Evolutionary conservation across 148 eudicot genomes (phyloP), one percentile per base, ranked within the genome.

Genomic region (Cornus kousa): DNA sequence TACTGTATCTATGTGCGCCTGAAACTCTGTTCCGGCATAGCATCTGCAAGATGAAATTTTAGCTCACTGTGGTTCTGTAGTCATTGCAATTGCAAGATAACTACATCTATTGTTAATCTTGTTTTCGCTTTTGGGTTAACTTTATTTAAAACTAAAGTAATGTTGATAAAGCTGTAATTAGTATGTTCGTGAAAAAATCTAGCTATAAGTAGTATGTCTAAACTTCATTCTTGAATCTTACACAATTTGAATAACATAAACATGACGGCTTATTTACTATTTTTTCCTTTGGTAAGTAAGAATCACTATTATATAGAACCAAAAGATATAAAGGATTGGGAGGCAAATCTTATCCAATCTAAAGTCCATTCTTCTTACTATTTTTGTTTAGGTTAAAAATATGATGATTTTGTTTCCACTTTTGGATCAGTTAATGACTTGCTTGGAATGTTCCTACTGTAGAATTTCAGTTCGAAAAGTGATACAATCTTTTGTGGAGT

Each of bases 401-500:
- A 24, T 19, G 35, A 28, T 28, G 35, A 69, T 75, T 22, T 20
- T 48, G 14, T 53, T 71, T 22, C 10, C 53, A 50, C 31, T 75
- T 69, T 73, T 77, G 72, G 80, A 32, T 82, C 72, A 77, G 75
- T 72, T 83, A 67, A 37, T 62, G 83, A 79, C 77, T 78, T 79
- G 81, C 60, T 81, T 79, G 80, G 80, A 72, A 71, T 84, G 80
- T 75, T 82, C 82, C 72, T 75, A 23, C 77, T 39, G 80, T 81
- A 89, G 91, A 87, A 89, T 85, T 89, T 87, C 76, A 57, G 78
- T 53, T 81, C 87, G 39, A 82, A 80, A 71, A 74, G 83, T 24
- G 90, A 88, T 67, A 80, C 87, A 14, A 84, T 92, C 59, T 85
- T 90, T 32, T 89, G 94, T 81, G 97, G 98, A 37, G 98, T 94